Conservation (phyloP, 129 eudicot species). For the Saussurea involucrata region DNA sequence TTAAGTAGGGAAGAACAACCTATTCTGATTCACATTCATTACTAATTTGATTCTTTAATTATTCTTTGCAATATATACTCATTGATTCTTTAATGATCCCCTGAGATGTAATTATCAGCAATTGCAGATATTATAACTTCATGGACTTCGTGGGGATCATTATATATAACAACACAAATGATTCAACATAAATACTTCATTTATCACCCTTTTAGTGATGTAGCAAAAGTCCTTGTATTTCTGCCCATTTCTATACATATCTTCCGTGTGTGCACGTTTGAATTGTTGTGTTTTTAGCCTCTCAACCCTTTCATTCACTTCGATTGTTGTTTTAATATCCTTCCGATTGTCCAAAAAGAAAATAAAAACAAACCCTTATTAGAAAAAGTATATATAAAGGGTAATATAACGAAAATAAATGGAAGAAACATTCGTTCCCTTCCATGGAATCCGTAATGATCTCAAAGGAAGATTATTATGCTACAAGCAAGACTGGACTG, state of each 20-base stretch:
- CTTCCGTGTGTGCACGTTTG: slow-evolving; percentile 39
- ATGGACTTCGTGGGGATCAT: slow-evolving; percentile 40
- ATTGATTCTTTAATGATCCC: slow-evolving; percentile 34
- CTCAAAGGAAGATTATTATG: slow-evolving; percentile 86
- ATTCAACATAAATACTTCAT: slow-evolving; percentile 11
- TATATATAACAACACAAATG: slow-evolving; percentile 24
- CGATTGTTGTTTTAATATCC: background rate
- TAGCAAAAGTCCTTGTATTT: slow-evolving; percentile 30
- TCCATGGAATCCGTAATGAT: slow-evolving; percentile 94
- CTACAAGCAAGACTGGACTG: slow-evolving; percentile 97
- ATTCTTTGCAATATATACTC: slow-evolving; percentile 19
- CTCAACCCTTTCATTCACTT: slow-evolving; percentile 51
- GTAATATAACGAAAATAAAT: slow-evolving; percentile 30
- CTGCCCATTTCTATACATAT: slow-evolving; percentile 35
- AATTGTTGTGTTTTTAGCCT: slow-evolving; percentile 45
- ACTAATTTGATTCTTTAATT: slow-evolving; percentile 50
- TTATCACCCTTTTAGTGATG: slow-evolving; percentile 14
- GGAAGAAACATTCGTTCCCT: slow-evolving; percentile 97
- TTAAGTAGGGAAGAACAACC: slow-evolving; percentile 38
- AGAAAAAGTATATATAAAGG: background rate
- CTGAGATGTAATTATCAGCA: slow-evolving; percentile 36
- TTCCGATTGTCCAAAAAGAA: slow-evolving; percentile 13
- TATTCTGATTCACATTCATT: slow-evolving; percentile 26
- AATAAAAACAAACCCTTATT: slow-evolving; percentile 4
- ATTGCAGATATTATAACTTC: slow-evolving; percentile 24